Evolutionary conservation across 1,284 basidiomycete species (phyloP).

Genomic region (Ustilago nuda): DNA sequence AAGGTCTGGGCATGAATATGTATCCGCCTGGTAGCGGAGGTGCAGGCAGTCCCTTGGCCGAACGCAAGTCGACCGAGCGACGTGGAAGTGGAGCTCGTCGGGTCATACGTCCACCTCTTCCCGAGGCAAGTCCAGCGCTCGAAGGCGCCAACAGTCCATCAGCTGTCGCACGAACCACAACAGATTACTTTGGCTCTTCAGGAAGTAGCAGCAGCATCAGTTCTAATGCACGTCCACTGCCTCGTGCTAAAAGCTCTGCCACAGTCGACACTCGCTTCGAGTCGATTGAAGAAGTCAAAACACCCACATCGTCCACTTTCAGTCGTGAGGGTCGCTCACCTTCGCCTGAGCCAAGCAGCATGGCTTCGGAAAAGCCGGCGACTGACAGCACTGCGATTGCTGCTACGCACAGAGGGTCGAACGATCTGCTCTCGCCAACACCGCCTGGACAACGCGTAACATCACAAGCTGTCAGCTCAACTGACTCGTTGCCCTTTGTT

Average conservation of each 20-base stretch:
- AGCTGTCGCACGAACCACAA: conserved; percentile 12
- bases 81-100: conserved; percentile 42
- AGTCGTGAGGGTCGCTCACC: conserved; percentile 14
- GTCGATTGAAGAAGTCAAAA: conserved; percentile 52
- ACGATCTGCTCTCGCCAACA: conserved; percentile 24
- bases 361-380: conserved; percentile 6
- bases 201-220: conserved; percentile 27
- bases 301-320: conserved; percentile 41
- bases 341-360: conserved; percentile 16
- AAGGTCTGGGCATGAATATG: conserved; percentile 48
- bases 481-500: conserved; percentile 54
- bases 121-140: conserved; percentile 33
- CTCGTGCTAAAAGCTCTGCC: conserved; percentile 30
- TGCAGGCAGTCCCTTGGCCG: conserved; percentile 43
- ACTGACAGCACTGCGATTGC: conserved; percentile 5
- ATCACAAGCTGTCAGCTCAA: conserved; percentile 47
- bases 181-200: conserved; percentile 43
- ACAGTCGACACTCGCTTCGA: conserved; percentile 38
- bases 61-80: conserved; percentile 33
- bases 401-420: conserved; percentile 8
- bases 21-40: conserved; percentile 24
- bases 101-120: conserved; percentile 36
- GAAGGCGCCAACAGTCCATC: conserved; percentile 36
- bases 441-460: conserved; percentile 18
- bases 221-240: conserved; percentile 16